These are phyloP conservation scores for Teratosphaeria gauchensis DNA, from an alignment of 2,329 filamentous ascomycete species.

Conservation along the genomic window DNA sequence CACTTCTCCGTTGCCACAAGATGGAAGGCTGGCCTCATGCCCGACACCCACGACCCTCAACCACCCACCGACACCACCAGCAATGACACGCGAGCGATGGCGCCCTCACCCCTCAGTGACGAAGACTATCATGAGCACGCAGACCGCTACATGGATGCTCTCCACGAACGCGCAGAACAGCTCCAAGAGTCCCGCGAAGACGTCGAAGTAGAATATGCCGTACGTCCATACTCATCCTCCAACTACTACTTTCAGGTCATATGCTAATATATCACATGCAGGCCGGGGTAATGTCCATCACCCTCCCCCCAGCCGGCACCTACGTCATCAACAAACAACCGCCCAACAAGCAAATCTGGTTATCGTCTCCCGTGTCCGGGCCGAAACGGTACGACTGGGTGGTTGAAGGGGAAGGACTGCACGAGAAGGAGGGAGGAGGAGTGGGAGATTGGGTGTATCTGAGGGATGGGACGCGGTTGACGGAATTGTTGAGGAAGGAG, in stretches of 20 bases:
- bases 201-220: constrained; percentile 81
- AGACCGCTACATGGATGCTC: constrained; percentile 60
- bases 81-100: constrained; percentile 9
- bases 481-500: constrained; percentile 64
- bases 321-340: constrained; percentile 99
- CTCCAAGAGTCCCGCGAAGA: constrained; percentile 64
- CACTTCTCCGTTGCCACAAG: constrained; percentile 11
- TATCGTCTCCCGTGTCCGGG: constrained; percentile 80
- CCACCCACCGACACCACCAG: constrained; percentile 28
- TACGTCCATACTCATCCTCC: constrained; percentile 38
- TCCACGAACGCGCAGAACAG: constrained; percentile 56
- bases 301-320: constrained; percentile 58
- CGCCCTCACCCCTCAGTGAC: constrained; percentile 52
- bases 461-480: constrained; percentile 69
- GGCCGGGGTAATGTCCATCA: constrained; percentile 67
- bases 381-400: constrained; percentile 95
- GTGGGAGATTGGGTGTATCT: constrained; percentile 78
- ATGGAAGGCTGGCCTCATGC: constrained; percentile 31
- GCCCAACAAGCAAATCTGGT: constrained; percentile 94
- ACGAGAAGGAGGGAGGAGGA: constrained; percentile 68
- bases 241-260: neutral
- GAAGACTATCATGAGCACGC: constrained; percentile 67
- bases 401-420: constrained; percentile 58
- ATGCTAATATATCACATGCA: constrained; percentile 45
- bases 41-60: constrained; percentile 30